These are phyloP conservation scores for Lasiosphaeriaceae sp. DNA, from an alignment of 495 filamentous ascomycete genomes.

Conservation along the genomic window DNA sequence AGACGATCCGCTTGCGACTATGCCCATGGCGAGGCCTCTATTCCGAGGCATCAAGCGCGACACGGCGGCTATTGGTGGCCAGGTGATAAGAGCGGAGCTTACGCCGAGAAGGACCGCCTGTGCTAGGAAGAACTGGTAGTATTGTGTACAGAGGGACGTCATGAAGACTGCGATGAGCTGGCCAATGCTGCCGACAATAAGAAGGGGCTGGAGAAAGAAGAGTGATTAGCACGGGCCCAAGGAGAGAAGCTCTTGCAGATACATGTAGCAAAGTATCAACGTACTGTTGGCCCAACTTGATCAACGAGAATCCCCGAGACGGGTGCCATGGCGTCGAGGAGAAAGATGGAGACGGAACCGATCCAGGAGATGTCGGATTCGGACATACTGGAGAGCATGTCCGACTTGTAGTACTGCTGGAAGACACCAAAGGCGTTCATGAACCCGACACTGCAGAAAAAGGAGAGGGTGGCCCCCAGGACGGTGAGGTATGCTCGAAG, in stretches of 20 bases:
- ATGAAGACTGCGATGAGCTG: constrained; percentile 40
- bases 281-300: constrained; percentile 38
- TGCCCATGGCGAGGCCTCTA: constrained; percentile 47
- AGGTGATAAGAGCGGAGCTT: constrained; percentile 40
- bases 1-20: constrained; percentile 50
- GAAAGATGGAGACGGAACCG: constrained; percentile 44
- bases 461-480: constrained; percentile 17
- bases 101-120: constrained; percentile 52
- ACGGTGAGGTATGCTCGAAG: constrained; percentile 25
- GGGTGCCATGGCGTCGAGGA: constrained; percentile 35
- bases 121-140: constrained; percentile 55
- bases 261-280: too few species aligned
- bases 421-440: constrained; percentile 59
- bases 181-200: constrained; percentile 13
- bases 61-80: constrained; percentile 43
- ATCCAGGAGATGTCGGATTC: constrained; percentile 47
- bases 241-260: too few species aligned
- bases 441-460: constrained; percentile 44
- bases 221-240: too few species aligned
- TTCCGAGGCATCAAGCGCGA: constrained; percentile 44
- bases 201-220: constrained; percentile 4
- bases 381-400: constrained; percentile 40
- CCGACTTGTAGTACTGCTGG: constrained; percentile 50
- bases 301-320: constrained; percentile 43
- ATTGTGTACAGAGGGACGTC: constrained; percentile 48